Percentiles rank a stretch among this genome's conserved stretches.
Conservation (phyloP, 139 green algal species). For the Coelastrella sp. region DNA sequence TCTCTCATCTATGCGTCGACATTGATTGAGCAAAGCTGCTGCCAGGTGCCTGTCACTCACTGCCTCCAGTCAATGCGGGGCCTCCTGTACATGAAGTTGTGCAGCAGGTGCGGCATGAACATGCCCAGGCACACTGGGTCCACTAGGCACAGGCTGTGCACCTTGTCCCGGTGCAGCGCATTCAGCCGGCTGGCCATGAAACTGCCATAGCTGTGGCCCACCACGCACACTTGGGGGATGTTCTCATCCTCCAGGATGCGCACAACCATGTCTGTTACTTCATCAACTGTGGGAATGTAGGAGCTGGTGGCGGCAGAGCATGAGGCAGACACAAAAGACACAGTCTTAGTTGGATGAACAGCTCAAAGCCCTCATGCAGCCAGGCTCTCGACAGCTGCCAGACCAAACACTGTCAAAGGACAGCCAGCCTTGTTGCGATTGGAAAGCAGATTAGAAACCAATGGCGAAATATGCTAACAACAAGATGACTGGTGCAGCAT, state of each 20-base stretch:
- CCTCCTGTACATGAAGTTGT: constrained; percentile 63
- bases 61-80: constrained; percentile 34
- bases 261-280: constrained; percentile 29
- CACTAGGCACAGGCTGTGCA: constrained; percentile 62
- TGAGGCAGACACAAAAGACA: background rate
- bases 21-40: background rate
- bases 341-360: too few relatives aligned
- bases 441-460: background rate
- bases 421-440: background rate
- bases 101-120: constrained; percentile 66
- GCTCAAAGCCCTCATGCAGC: too few relatives aligned
- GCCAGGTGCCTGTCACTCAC: background rate
- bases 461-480: background rate
- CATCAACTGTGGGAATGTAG: constrained; percentile 37
- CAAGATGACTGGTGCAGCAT: background rate
- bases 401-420: background rate
- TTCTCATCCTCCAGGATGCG: constrained; percentile 30
- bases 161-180: constrained; percentile 39
- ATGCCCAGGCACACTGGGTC: constrained; percentile 71
- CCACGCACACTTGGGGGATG: constrained; percentile 1
- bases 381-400: too few relatives aligned
- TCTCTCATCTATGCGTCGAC: too few relatives aligned
- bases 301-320: constrained; percentile 33
- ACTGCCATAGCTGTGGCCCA: constrained; percentile 32
- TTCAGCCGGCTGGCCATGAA: constrained; percentile 36